A percentile compares a stretch with the other conserved stretches of the same genome.
These are phyloP conservation scores for Ophiorrhiza pumila DNA, from an alignment of 257 asterid genomes.

Conservation along the genomic window DNA sequence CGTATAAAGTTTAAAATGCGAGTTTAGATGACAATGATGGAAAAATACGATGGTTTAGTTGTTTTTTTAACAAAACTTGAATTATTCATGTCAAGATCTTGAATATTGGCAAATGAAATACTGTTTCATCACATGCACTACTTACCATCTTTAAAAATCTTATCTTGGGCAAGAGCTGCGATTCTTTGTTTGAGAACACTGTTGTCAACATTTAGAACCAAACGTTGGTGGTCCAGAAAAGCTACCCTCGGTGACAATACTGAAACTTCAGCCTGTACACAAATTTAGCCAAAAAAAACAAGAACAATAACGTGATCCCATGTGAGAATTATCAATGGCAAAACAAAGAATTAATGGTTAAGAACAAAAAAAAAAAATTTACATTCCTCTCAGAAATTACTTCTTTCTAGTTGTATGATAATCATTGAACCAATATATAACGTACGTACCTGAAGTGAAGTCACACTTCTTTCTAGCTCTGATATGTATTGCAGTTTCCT, in stretches of 20 bases:
- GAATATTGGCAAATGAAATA: neutral
- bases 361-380: neutral
- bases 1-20: too few relatives aligned
- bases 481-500: slow-evolving; percentile 88
- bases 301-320: slow-evolving; percentile 1
- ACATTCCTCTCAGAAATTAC: neutral
- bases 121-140: too few relatives aligned
- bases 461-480: slow-evolving; percentile 84
- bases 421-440: neutral
- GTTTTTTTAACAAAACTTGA: too few relatives aligned
- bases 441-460: slow-evolving; percentile 66
- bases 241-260: slow-evolving; percentile 92
- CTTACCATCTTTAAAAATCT: slow-evolving; percentile 87
- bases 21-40: too few relatives aligned
- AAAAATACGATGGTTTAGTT: too few relatives aligned
- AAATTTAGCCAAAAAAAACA: neutral
- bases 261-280: slow-evolving; percentile 78
- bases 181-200: slow-evolving; percentile 91
- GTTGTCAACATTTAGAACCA: slow-evolving; percentile 78
- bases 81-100: neutral
- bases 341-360: neutral
- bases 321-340: slow-evolving; percentile 9
- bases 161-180: slow-evolving; percentile 93
- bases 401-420: neutral
- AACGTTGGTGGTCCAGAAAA: slow-evolving; percentile 88